Evolutionary conservation across 495 filamentous ascomycete genomes (phyloP), one percentile per base, ranked within the genome.

Genomic region (Chlorociboria aeruginascens): DNA sequence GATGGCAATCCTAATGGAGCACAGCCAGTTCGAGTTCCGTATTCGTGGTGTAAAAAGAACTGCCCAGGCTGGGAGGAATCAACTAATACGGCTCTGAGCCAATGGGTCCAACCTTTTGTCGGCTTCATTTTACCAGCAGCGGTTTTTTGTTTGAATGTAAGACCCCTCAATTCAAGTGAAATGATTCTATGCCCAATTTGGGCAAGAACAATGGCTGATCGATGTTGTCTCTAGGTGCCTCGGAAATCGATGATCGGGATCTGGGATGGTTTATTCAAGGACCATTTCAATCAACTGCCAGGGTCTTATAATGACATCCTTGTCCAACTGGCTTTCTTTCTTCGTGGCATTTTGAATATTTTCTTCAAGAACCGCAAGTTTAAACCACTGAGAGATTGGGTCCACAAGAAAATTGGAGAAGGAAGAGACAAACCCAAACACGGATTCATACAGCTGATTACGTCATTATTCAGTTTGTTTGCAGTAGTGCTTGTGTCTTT

Each of bases 301-400:
- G 2, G 58, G 56, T 4, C 61, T 55, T 60, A 49, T 59, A 50
- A 49, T 52, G 6, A 60, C 54, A 7, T 43, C 45, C 25, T 36
- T 43, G 9, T 40, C 38, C 25, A 51, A 49, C 6, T 55, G 56
- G 56, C 54, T 50, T 44, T 53, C 56, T 34, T 64, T 55, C 57
- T 50, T 61, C 33, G 52, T 53, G 9, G 61, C 61, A 0, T 49
- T 64, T 7, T 58, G 61, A 0, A 57, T 58, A 29, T 67, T 63
- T 52, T 45, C 63, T 7, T 60, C 60, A 34, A 57, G 61, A 30
- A 59, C 61, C 6, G 63, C 60, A 13, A 53, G 60, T n/a, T 40
- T 2, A 16, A 40, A 28, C 39, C 14, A 3, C 14, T 40, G 39
- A 40, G 39, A 25, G 25, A 40, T 8, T 40, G 39, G 39, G 10